These are phyloP conservation scores for Aphanomyces astaci DNA, from an alignment of 352 stramenopile species.

Conservation along the genomic window DNA sequence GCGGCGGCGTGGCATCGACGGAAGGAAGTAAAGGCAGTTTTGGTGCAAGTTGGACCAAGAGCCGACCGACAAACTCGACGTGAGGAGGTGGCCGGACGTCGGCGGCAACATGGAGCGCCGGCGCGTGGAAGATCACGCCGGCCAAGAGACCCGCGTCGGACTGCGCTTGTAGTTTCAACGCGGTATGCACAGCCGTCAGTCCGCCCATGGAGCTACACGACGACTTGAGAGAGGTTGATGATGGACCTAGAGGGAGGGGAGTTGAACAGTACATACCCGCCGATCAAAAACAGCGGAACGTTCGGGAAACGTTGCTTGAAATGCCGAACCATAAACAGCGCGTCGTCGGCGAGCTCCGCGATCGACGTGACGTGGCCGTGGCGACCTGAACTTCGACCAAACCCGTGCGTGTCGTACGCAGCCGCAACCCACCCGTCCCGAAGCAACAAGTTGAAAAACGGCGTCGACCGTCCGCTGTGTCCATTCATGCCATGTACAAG, in stretches of 20 bases:
- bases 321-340: slow-evolving; percentile 49
- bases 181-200: slow-evolving; percentile 50
- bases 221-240: no score
- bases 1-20: background rate
- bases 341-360: slow-evolving; percentile 50
- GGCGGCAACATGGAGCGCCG: slow-evolving; percentile 57
- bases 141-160: slow-evolving; percentile 39
- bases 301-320: slow-evolving; percentile 51
- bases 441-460: slow-evolving; percentile 63
- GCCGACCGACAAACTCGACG: slow-evolving; percentile 41
- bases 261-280: slow-evolving; percentile 33
- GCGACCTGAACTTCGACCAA: slow-evolving; percentile 62
- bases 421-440: slow-evolving; percentile 55
- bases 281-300: slow-evolving; percentile 63
- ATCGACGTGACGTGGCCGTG: slow-evolving; percentile 70
- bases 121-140: slow-evolving; percentile 56
- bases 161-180: slow-evolving; percentile 39
- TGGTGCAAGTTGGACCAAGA: slow-evolving; percentile 46
- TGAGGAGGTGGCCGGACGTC: slow-evolving; percentile 37
- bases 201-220: slow-evolving; percentile 61
- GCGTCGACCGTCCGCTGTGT: slow-evolving; percentile 69
- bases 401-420: slow-evolving; percentile 60
- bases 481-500: slow-evolving; percentile 71
- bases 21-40: slow-evolving; percentile 48
- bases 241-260: no score